Conservation (phyloP, 2,329 filamentous ascomycete genomes). For the Pleurostoma richardsiae region DNA sequence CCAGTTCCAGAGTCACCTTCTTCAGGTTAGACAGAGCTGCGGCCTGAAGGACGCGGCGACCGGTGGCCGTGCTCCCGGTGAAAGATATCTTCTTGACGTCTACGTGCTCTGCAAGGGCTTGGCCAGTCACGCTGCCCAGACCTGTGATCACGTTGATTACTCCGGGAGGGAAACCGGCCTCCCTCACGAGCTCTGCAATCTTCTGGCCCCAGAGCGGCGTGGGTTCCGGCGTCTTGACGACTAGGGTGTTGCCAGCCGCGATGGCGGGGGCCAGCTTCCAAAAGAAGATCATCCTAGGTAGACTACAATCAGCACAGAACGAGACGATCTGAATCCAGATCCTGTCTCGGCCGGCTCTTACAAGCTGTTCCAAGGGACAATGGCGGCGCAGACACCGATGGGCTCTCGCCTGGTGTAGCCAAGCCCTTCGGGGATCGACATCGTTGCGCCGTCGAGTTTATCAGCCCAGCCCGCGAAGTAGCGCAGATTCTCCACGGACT, state of each 20-base stretch:
- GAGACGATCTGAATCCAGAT: too few species aligned
- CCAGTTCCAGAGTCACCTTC: constrained; percentile 54
- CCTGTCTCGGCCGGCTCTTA: constrained; percentile 5
- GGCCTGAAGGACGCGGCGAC: constrained; percentile 53
- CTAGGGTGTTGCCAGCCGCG: constrained; percentile 25
- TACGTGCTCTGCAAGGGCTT: constrained; percentile 53
- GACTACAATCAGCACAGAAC: too few species aligned
- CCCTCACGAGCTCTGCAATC: constrained; percentile 44
- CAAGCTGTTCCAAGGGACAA: constrained; percentile 57
- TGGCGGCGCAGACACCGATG: constrained; percentile 36
- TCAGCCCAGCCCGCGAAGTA: constrained; percentile 70
- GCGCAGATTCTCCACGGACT: too few species aligned
- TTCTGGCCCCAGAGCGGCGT: constrained; percentile 30
- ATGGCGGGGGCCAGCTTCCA: constrained; percentile 23
- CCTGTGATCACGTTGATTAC: constrained; percentile 57
- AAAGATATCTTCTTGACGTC: constrained; percentile 58
- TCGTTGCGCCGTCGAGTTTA: constrained; percentile 60
- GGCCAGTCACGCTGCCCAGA: constrained; percentile 56
- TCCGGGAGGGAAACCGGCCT: constrained; percentile 57
- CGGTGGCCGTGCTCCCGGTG: constrained; percentile 53
- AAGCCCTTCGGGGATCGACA: too few species aligned
- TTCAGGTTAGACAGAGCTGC: constrained; percentile 53
- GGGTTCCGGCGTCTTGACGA: constrained; percentile 28
- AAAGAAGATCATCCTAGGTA: too few species aligned
- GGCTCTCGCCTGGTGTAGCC: constrained; percentile 45